Base-by-base conservation (phyloP, 129 eudicot genomes). In the Centella asiatica region DNA sequence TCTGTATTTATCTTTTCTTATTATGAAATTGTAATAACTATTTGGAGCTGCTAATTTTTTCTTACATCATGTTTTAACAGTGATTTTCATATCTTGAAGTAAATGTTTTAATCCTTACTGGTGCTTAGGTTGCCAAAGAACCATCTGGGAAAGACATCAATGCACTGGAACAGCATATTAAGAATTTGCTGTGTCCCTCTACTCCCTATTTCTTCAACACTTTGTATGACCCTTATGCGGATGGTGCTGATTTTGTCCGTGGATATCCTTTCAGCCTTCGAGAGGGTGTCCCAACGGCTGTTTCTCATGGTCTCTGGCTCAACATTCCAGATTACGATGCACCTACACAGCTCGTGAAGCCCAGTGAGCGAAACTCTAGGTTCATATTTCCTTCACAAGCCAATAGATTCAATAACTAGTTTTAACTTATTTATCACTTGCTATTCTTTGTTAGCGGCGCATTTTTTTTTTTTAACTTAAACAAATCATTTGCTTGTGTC, bases 291-390 rank as follows among this genome's bases (percentile, higher is more conserved):
- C 83, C 94, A n/a, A 85, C 88, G 33, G 88, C 94, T 39, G 77
- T 85, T 55, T 85, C 94, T 23, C 94, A 85, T 66, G 94, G 88
- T 0, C 94, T 85, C 64, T 85, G 93, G 93, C 87, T 85, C 66
- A 85, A 85, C 84, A 85, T 85, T 70, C 93, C 93, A 9, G 93
- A 85, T 60, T 85, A 85, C 29, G 87, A 85, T 52, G 90, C 90
- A 24, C 90, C 86, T 1, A 83, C 90, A 13, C 90, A 83, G 74
- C 86, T 83, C n/a, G 93, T 85, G 67, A 85, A 85, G 64, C 87
- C 93, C 27, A 81, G 53, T 7, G 93, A 85, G 70, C 78, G 93
- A 47, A 85, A 85, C 77, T 71, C 78, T 24, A 80, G 92, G 87
- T 77, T 18, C 4, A 42, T 34, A 5, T 8, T 23, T 37, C 22